Percentiles rank a stretch among this genome's conserved stretches.
These are phyloP conservation scores for Alternaria alternata DNA, from an alignment of 2,329 filamentous ascomycete genomes.

Conservation along the genomic window DNA sequence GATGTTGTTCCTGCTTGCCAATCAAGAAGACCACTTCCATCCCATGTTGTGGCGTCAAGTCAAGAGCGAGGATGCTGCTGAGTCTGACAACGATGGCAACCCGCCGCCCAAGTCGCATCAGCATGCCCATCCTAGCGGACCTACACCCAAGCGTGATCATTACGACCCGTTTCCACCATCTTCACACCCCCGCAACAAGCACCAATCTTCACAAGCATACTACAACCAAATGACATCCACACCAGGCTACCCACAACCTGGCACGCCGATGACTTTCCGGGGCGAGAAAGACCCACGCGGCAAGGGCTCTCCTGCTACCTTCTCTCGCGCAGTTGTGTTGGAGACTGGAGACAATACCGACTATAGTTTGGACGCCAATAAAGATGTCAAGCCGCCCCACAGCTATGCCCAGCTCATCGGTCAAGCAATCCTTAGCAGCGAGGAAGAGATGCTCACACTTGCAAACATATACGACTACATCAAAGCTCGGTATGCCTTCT, in stretches of 20 bases:
- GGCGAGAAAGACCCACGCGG: slow-evolving; percentile 44
- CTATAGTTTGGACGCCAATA: slow-evolving; percentile 81
- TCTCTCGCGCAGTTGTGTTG: slow-evolving; percentile 60
- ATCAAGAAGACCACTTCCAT: slow-evolving; percentile 74
- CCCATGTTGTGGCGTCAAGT: slow-evolving; percentile 72
- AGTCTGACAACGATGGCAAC: slow-evolving; percentile 52
- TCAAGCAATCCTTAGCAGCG: slow-evolving; percentile 88
- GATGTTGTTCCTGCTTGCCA: slow-evolving; percentile 98
- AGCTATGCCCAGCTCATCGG: slow-evolving; percentile 98
- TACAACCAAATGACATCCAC: slow-evolving; percentile 48
- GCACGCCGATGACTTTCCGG: slow-evolving; percentile 49
- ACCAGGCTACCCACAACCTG: slow-evolving; percentile 43
- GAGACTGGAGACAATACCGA: slow-evolving; percentile 69
- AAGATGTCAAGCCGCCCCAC: slow-evolving; percentile 92
- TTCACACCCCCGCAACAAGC: slow-evolving; percentile 44
- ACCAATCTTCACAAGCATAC: slow-evolving; percentile 41
- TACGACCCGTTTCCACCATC: slow-evolving; percentile 50
- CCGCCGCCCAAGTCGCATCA: slow-evolving; percentile 43
- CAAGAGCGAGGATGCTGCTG: slow-evolving; percentile 46
- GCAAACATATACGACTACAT: slow-evolving; percentile 96
- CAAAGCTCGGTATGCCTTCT: slow-evolving; percentile 90
- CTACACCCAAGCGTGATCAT: slow-evolving; percentile 48
- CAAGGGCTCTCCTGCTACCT: slow-evolving; percentile 58
- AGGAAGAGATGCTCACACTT: slow-evolving; percentile 87
- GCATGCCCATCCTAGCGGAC: slow-evolving; percentile 44